These are phyloP conservation scores for Canariomyces notabilis DNA, from an alignment of 2,329 filamentous ascomycete species.

Conservation along the genomic window DNA sequence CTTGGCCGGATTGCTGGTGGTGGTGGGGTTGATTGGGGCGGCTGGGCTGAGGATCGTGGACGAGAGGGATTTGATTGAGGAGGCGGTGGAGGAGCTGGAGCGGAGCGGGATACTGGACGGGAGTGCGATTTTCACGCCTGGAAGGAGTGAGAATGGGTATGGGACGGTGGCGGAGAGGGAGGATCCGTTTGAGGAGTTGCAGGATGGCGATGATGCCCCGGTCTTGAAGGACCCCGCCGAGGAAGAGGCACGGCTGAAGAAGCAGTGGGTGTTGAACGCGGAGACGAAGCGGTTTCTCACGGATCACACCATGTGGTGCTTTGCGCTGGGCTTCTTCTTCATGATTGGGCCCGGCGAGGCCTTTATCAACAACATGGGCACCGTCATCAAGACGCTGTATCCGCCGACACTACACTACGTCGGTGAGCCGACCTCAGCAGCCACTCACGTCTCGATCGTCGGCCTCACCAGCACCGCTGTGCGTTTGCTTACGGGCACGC, in stretches of 20 bases:
- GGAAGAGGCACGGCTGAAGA: constrained; percentile 61
- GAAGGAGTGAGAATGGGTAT: constrained; percentile 52
- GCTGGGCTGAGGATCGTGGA: constrained; percentile 74
- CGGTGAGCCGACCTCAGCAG: constrained; percentile 53
- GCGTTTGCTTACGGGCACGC: constrained; percentile 79
- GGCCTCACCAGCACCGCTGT: constrained; percentile 87
- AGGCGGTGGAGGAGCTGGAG: constrained; percentile 86
- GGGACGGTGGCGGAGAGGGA: constrained; percentile 47
- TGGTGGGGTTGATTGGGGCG: constrained; percentile 66
- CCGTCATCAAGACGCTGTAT: constrained; percentile 82
- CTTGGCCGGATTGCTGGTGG: constrained; percentile 64
- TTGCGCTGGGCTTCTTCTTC: constrained; percentile 85
- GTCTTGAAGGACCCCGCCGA: constrained; percentile 38
- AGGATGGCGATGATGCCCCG: constrained; percentile 41
- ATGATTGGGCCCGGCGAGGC: constrained; percentile 94
- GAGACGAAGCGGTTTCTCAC: constrained; percentile 80
- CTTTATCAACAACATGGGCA: constrained; percentile 96
- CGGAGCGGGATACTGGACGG: constrained; percentile 76
- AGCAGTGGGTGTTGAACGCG: constrained; percentile 85
- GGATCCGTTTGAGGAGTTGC: constrained; percentile 38
- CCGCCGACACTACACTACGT: constrained; percentile 45
- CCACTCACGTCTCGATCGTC: constrained; percentile 90
- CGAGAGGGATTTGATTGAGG: constrained; percentile 82
- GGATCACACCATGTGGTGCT: constrained; percentile 93
- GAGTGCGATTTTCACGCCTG: constrained; percentile 63